phyloP scores from a whole-genome alignment of 805 yeast genomes.

The Zygoascus biomembranicola region DNA sequence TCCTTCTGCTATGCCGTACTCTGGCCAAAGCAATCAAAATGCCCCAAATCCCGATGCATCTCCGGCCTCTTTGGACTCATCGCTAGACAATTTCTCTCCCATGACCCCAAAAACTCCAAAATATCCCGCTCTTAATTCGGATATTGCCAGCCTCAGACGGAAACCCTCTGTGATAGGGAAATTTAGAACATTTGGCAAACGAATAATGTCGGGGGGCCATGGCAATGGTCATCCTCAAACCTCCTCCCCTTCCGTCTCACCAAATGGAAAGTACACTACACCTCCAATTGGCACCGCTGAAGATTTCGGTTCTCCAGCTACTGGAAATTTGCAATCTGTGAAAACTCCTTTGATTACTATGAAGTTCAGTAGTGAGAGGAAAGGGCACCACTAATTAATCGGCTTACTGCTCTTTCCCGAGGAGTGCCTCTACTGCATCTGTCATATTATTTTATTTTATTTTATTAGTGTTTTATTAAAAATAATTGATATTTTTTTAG shows the following conservation, averaged over 20 bases:
- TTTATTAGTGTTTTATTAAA: not conserved
- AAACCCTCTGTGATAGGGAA: not conserved
- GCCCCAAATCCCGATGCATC: not conserved
- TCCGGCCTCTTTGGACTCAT: not conserved
- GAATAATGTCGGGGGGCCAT: not conserved
- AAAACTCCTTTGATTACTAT: not conserved
- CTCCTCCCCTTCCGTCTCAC: not conserved
- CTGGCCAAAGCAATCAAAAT: not conserved
- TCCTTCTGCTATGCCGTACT: slow-evolving; percentile 1
- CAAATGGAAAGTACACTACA: not conserved
- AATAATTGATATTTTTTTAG: not conserved
- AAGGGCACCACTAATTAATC: not conserved
- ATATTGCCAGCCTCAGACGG: not conserved
- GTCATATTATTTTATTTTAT: not conserved
- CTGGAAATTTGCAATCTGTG: not conserved
- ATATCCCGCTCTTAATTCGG: not conserved
- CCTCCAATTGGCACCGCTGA: not conserved
- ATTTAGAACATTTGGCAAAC: not conserved
- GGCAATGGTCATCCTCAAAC: not conserved
- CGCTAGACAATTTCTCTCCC: not conserved
- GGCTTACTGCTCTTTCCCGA: not conserved
- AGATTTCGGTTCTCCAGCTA: not conserved
- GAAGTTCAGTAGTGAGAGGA: not conserved
- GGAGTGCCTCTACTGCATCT: not conserved
- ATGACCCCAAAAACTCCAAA: not conserved